Base-by-base conservation (phyloP, 2,329 filamentous ascomycete genomes). In the Fusarium illudens region DNA sequence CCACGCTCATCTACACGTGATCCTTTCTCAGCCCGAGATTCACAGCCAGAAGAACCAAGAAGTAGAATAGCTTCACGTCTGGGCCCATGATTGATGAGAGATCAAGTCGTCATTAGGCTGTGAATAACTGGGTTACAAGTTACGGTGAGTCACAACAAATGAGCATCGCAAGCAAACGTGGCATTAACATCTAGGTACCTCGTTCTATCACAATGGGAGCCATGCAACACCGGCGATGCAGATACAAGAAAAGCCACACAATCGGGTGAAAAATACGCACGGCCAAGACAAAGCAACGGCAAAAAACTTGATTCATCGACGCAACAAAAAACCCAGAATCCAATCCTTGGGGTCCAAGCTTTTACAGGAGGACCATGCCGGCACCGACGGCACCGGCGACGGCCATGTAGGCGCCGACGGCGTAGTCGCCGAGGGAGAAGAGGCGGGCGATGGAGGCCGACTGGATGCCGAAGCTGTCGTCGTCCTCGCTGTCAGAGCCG, bases 301-400 rank as follows among this genome's bases (percentile, higher is more conserved):
- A 60, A 70, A 55, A 72, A 68, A 58, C 63, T 73, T 58, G 62
- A 61, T 64, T 62, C 54, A 54, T 71, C 64, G 36, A 63, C 55
- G 46, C 49, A 56, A 50, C 58, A 34, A 52, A 37, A 62, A 56
- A 64, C 51, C 51, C 33, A 46, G 20, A 17, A 46, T 53, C 59
- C 53, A 55, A 50, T 33, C 50, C 48, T 36, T 55, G 58, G n/a
- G 49, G 37, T n/a, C 30, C 52, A 39, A 52, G 17, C 32, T 51
- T 69, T 83, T 86, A 88, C 78, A 88, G 74, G 64, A 82, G 75
- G 60, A 88, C 74, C 84, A 88, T 86, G 61, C 78, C 80, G 36
- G 82, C 85, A 72, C 86, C 86, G 13, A 82, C 81, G 51, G 78
- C 81, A 75, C 84, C 81, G 33, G 86, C 85, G n/a, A 84, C 82